Evolutionary conservation across 495 filamentous ascomycete genomes (phyloP).

Genomic region (Letharia lupina): DNA sequence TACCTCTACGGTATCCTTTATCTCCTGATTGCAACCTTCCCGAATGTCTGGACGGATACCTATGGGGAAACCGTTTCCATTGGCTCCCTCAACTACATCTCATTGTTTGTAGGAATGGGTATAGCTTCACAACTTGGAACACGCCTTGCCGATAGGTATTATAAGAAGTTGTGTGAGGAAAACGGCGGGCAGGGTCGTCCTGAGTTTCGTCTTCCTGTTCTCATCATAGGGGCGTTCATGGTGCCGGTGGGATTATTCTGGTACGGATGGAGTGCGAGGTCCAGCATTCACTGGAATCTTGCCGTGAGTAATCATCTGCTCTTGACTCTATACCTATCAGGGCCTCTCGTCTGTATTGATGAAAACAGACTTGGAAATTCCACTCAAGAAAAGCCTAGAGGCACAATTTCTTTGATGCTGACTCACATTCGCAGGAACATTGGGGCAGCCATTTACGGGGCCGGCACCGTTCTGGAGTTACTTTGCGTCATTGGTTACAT

Average conservation of each 20-base stretch:
- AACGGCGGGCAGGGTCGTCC: constrained; percentile 36
- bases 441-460: constrained; percentile 41
- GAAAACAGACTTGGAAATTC: too few relatives aligned
- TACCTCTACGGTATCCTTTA: constrained; percentile 39
- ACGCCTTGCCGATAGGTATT: constrained; percentile 42
- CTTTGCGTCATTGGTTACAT: constrained; percentile 45
- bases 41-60: constrained; percentile 38
- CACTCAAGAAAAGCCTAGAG: too few relatives aligned
- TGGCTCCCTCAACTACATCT: constrained; percentile 35
- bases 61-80: constrained; percentile 42
- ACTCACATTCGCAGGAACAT: constrained; percentile 24
- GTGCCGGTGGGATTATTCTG: constrained; percentile 49
- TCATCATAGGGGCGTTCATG: constrained; percentile 43
- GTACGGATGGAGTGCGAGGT: constrained; percentile 48
- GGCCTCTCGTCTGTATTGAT: not conserved
- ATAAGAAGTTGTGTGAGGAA: constrained; percentile 36
- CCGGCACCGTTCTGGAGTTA: constrained; percentile 41
- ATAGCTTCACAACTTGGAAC: not conserved
- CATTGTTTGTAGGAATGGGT: constrained; percentile 28
- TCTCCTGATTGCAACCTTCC: constrained; percentile 52
- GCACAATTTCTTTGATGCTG: too few relatives aligned
- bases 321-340: not conserved
- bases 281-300: constrained; percentile 47
- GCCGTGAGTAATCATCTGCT: constrained; percentile 36
- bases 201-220: constrained; percentile 48